Conservation (phyloP, 2,329 filamentous ascomycete genomes). For the Fusarium caatingaense region DNA sequence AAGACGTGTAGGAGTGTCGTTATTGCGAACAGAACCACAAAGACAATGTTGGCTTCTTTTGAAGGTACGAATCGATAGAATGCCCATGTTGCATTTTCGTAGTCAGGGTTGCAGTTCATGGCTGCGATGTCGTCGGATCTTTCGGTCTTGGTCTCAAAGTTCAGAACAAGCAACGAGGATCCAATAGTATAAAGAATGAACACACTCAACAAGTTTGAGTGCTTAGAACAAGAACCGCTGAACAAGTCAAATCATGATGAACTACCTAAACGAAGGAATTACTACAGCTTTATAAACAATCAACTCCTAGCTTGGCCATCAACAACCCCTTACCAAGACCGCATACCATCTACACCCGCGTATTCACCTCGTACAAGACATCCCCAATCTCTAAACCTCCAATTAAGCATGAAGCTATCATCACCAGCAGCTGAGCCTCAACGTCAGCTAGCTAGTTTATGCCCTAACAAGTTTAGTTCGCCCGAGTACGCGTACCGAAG, state of each 20-base stretch:
- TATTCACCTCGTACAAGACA: neutral
- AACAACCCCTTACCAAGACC: neutral
- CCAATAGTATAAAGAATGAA: neutral
- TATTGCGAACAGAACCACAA: constrained; percentile 41
- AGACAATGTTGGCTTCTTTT: constrained; percentile 36
- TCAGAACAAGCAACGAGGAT: neutral
- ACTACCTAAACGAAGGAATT: neutral
- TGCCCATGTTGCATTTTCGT: constrained; percentile 40
- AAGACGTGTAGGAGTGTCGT: constrained; percentile 39
- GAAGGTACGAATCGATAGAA: constrained; percentile 44
- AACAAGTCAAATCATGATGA: neutral
- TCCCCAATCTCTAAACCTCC: neutral
- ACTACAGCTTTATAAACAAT: neutral
- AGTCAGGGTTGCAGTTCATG: constrained; percentile 41
- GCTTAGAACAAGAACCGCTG: neutral
- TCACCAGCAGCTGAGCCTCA: constrained; percentile 13
- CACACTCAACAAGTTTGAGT: neutral
- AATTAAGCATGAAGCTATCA: neutral
- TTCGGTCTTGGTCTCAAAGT: neutral
- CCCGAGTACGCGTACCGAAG: constrained; percentile 41
- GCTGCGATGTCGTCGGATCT: neutral
- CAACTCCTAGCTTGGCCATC: neutral
- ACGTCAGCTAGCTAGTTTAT: neutral
- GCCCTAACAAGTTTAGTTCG: constrained; percentile 25
- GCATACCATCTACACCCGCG: neutral